Conservation (phyloP, 345 rosid species). For the Excoecaria agallocha region DNA sequence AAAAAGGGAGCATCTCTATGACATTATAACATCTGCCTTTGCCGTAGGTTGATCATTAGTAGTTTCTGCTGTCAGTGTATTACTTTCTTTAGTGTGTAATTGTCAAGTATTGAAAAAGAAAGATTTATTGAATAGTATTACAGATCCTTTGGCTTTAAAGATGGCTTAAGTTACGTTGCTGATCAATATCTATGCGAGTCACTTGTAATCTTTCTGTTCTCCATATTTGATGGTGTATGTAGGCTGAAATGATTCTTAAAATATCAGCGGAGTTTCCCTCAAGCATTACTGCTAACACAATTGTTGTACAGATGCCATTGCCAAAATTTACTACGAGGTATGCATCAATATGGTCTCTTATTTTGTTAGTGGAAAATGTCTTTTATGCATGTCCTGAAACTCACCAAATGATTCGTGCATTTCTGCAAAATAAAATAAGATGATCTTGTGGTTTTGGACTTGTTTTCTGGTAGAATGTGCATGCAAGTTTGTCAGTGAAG, state of each 20-base stretch:
- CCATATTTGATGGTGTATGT: constrained; percentile 26
- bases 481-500: not conserved
- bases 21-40: not conserved
- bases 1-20: not conserved
- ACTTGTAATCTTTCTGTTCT: not conserved
- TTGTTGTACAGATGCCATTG: constrained; percentile 82
- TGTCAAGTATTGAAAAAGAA: not conserved
- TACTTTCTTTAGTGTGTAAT: not conserved
- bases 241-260: constrained; percentile 94
- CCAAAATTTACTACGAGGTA: constrained; percentile 92
- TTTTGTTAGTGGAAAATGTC: constrained; percentile 9
- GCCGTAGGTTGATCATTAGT: not conserved
- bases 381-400: constrained; percentile 5
- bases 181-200: not conserved
- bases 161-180: not conserved
- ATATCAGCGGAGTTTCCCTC: constrained; percentile 79
- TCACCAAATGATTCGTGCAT: not conserved
- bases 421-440: not conserved
- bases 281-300: constrained; percentile 79
- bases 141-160: not conserved
- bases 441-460: not conserved
- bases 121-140: not conserved
- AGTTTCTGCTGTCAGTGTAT: not conserved
- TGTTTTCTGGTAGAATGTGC: not conserved
- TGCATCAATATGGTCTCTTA: not conserved